Conservation (phyloP, 305 asterid species). For the Fraxinus dipetala region DNA sequence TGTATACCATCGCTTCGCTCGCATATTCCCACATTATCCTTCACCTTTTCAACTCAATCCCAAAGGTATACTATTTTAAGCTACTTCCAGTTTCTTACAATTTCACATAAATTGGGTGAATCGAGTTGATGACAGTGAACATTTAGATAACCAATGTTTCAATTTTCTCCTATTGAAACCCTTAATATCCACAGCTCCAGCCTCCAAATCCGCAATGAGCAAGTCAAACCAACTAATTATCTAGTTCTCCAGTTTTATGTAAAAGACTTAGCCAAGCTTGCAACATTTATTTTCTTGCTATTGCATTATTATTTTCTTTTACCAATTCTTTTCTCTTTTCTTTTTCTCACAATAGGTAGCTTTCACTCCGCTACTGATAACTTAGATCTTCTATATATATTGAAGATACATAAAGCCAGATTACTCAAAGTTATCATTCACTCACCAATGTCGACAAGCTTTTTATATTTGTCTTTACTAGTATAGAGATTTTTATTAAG, state of each 20-base stretch:
- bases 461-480: background rate
- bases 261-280: background rate
- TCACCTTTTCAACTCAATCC: too few species aligned
- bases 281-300: background rate
- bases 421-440: background rate
- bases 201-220: background rate
- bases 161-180: background rate
- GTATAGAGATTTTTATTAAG: background rate
- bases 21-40: too few species aligned
- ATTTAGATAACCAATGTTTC: background rate
- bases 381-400: background rate
- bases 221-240: background rate
- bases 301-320: background rate
- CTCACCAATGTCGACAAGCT: background rate
- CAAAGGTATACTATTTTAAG: too few species aligned
- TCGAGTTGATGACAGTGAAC: background rate
- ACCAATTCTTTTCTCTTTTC: background rate
- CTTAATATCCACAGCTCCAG: background rate
- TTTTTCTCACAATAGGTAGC: background rate
- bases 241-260: background rate
- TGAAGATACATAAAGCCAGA: background rate
- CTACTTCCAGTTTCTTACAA: background rate
- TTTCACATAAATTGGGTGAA: background rate
- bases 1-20: too few species aligned
- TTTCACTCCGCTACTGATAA: background rate